phyloP scores from a whole-genome alignment of 1,139 yeast genomes.

The Saccharomyces pastorianus region DNA sequence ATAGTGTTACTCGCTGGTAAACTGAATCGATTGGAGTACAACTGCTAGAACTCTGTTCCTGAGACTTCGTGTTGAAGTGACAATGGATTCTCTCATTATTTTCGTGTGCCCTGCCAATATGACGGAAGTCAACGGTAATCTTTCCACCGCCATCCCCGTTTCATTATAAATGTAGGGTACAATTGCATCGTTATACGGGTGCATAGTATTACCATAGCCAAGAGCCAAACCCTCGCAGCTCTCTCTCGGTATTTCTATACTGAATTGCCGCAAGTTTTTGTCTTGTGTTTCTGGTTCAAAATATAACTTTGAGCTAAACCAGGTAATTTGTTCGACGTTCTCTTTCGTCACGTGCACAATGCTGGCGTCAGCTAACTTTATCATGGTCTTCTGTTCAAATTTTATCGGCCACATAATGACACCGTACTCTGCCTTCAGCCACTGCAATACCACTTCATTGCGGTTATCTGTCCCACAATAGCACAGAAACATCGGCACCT shows the following conservation, averaged over 20 bases:
- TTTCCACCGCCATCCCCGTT: slow-evolving; percentile 14
- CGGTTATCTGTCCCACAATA: background rate
- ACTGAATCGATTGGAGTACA: background rate
- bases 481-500: background rate
- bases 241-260: slow-evolving; percentile 14
- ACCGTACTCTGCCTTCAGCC: background rate
- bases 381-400: background rate
- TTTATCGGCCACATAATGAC: background rate
- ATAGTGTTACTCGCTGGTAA: background rate
- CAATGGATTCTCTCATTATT: slow-evolving; percentile 1
- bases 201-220: background rate
- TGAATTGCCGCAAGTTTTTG: slow-evolving; percentile 12
- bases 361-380: background rate
- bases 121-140: slow-evolving; percentile 9
- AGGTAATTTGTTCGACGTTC: background rate
- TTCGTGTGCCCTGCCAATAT: background rate
- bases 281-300: slow-evolving; percentile 10
- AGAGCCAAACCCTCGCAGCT: slow-evolving; percentile 9
- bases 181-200: slow-evolving; percentile 5
- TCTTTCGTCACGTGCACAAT: background rate
- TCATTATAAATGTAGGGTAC: slow-evolving; percentile 14
- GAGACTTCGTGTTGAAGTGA: slow-evolving; percentile 2
- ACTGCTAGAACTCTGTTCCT: slow-evolving; percentile 2
- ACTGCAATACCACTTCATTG: background rate
- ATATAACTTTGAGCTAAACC: background rate